Evolutionary conservation across 2,329 filamentous ascomycete species (phyloP).

Genomic region (Fusarium tjaetaba): DNA sequence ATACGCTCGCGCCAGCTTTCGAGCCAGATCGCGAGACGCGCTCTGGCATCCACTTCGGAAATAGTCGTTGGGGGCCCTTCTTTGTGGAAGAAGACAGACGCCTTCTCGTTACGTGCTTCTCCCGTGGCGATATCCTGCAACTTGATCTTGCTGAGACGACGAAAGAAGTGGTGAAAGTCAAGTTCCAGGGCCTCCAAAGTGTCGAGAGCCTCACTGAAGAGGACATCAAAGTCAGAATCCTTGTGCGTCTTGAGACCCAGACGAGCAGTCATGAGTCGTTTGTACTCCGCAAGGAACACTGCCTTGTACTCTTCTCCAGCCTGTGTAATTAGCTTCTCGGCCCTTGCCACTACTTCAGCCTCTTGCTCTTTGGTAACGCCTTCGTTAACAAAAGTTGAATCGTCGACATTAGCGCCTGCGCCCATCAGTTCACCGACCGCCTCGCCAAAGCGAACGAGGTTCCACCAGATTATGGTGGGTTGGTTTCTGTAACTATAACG

Average conservation of each 20-base stretch:
- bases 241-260: constrained; percentile 78
- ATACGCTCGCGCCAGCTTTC: constrained; percentile 78
- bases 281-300: constrained; percentile 90
- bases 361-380: constrained; percentile 74
- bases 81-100: constrained; percentile 80
- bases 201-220: constrained; percentile 87
- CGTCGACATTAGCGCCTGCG: constrained; percentile 76
- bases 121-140: constrained; percentile 72
- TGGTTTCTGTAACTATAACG: constrained; percentile 95
- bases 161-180: constrained; percentile 95
- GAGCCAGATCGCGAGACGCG: constrained; percentile 81
- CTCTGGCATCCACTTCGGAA: constrained; percentile 71
- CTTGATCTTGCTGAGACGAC: constrained; percentile 74
- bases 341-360: constrained; percentile 77
- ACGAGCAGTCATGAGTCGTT: constrained; percentile 80
- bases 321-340: constrained; percentile 83
- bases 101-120: constrained; percentile 68
- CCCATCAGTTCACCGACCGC: constrained; percentile 89
- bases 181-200: constrained; percentile 82
- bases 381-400: constrained; percentile 72
- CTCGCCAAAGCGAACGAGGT: constrained; percentile 90
- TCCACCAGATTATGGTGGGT: constrained; percentile 98
- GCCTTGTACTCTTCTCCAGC: constrained; percentile 88
- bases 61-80: constrained; percentile 71
- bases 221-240: constrained; percentile 78